Conservation (phyloP, 1,284 basidiomycete species). For the Fistulinella cinereoalba region DNA sequence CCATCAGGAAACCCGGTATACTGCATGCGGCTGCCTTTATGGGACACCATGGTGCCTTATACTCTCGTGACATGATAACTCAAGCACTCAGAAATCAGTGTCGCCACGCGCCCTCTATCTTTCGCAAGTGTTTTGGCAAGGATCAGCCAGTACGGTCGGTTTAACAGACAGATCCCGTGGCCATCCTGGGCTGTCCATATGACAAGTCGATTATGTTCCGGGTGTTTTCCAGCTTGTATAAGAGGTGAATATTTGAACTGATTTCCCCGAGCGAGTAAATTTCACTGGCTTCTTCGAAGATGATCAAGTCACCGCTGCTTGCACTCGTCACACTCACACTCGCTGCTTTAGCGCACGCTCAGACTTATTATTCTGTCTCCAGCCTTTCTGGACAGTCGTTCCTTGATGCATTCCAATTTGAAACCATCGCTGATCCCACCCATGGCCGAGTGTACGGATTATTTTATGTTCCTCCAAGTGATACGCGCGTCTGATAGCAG, state of each 20-base stretch:
- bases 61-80: too few species aligned
- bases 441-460: constrained; percentile 43
- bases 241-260: neutral
- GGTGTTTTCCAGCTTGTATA: neutral
- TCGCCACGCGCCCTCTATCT: too few species aligned
- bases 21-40: neutral
- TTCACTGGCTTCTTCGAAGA: neutral
- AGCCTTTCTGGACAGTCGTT: constrained; percentile 39
- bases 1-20: neutral
- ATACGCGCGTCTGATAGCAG: neutral
- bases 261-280: neutral
- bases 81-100: too few species aligned
- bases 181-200: too few species aligned
- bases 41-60: neutral
- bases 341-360: neutral
- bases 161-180: neutral
- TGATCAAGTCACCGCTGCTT: neutral
- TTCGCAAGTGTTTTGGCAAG: too few species aligned
- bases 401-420: constrained; percentile 38
- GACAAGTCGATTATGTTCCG: neutral
- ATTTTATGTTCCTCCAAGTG: neutral
- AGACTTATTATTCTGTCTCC: constrained; percentile 35
- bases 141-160: too few species aligned
- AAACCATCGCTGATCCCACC: constrained; percentile 43
- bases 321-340: neutral